Conservation (phyloP, 805 yeast genomes). For the Kluyveromyces starmeri region DNA sequence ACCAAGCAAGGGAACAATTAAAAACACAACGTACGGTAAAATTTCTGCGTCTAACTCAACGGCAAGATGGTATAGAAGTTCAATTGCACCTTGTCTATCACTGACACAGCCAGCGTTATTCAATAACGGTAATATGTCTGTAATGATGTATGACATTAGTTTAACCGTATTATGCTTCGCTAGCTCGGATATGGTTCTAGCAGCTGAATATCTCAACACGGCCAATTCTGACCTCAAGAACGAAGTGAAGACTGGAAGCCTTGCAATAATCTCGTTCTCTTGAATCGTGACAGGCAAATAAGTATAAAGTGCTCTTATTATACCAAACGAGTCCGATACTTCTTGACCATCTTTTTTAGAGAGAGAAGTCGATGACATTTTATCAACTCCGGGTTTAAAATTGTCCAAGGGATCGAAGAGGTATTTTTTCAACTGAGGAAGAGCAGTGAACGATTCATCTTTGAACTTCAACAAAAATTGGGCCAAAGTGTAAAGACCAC, state of each 20-base stretch:
- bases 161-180: constrained; percentile 59
- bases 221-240: constrained; percentile 63
- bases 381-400: no score
- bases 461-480: constrained; percentile 46
- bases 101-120: constrained; percentile 61
- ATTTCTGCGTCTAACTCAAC: constrained; percentile 80
- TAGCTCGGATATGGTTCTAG: constrained; percentile 78
- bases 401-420: constrained; percentile 57
- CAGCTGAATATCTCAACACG: constrained; percentile 81
- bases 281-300: constrained; percentile 43
- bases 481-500: constrained; percentile 68
- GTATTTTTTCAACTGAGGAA: constrained; percentile 57
- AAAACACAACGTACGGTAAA: constrained; percentile 87
- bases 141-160: constrained; percentile 74
- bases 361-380: constrained; percentile 20
- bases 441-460: constrained; percentile 42
- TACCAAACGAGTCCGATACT: constrained; percentile 79
- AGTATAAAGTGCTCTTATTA: constrained; percentile 65
- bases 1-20: constrained; percentile 93
- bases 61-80: constrained; percentile 79
- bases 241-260: constrained; percentile 42
- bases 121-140: constrained; percentile 67
- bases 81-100: constrained; percentile 90
- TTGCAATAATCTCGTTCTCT: constrained; percentile 37
- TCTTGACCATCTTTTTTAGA: constrained; percentile 55